These are phyloP conservation scores for Gelatoporia subvermispora DNA, from an alignment of 768 basidiomycete genomes.

Conservation along the genomic window DNA sequence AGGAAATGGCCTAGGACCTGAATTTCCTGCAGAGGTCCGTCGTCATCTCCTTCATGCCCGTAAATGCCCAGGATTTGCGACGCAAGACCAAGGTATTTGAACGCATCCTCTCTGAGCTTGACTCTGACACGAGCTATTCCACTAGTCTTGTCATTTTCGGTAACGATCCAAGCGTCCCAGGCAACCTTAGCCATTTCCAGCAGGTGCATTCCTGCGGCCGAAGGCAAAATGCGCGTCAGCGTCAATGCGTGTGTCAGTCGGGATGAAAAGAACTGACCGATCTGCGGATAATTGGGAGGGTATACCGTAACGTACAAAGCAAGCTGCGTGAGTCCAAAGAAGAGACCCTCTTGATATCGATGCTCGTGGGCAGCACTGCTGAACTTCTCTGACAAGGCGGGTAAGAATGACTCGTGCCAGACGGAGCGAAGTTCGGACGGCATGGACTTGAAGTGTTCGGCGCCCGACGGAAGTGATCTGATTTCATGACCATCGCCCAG, in stretches of 20 bases:
- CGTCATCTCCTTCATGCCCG: conserved; percentile 60
- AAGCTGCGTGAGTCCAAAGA: conserved; percentile 51
- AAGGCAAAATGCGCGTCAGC: neutral
- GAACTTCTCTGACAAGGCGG: conserved; percentile 55
- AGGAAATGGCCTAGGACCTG: conserved; percentile 39
- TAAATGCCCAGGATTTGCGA: conserved; percentile 39
- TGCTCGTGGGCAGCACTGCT: conserved; percentile 69
- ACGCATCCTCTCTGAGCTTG: conserved; percentile 14
- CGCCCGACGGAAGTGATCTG: conserved; percentile 2
- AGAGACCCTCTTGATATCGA: conserved; percentile 44
- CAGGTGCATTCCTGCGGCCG: conserved; percentile 63
- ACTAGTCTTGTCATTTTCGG: conserved; percentile 14
- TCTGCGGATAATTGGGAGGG: conserved; percentile 76
- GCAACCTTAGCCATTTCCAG: conserved; percentile 72
- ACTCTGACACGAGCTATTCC: neutral
- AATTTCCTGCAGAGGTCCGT: conserved; percentile 55
- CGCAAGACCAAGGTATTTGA: conserved; percentile 37
- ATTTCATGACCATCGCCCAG: conserved; percentile 19
- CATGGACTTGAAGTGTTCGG: conserved; percentile 27
- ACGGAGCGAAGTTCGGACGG: conserved; percentile 38
- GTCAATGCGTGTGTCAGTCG: neutral
- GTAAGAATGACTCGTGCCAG: conserved; percentile 56
- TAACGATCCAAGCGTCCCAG: conserved; percentile 57
- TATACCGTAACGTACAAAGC: conserved; percentile 69
- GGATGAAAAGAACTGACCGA: conserved; percentile 42